Evolutionary conservation across 2,329 filamentous ascomycete genomes (phyloP).

Genomic region (Apiospora malaysiana): DNA sequence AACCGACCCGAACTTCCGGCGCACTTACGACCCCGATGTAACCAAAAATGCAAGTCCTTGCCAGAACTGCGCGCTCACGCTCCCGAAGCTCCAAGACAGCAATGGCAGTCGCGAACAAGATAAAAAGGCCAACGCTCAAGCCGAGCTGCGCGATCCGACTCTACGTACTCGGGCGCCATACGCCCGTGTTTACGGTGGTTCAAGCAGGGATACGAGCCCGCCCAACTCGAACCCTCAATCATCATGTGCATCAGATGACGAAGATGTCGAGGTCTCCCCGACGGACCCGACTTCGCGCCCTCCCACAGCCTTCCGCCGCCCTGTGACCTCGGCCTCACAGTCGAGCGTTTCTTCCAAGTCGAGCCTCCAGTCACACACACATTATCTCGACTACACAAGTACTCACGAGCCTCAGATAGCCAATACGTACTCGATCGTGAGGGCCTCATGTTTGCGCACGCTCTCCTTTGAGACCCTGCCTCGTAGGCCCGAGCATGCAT

Average conservation of each 20-base stretch:
- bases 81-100: conserved; percentile 56
- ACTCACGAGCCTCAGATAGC: conserved; percentile 68
- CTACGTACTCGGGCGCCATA: conserved; percentile 66
- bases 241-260: conserved; percentile 56
- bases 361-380: conserved; percentile 59
- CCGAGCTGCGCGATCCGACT: conserved; percentile 57
- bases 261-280: neutral
- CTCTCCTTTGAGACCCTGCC: conserved; percentile 71
- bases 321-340: conserved; percentile 54
- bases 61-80: conserved; percentile 71
- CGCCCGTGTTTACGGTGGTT: conserved; percentile 59
- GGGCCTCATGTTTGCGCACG: conserved; percentile 69
- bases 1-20: conserved; percentile 64
- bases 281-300: conserved; percentile 35
- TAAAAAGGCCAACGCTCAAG: conserved; percentile 32
- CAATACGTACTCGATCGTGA: conserved; percentile 69
- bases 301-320: conserved; percentile 42
- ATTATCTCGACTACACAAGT: conserved; percentile 72
- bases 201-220: conserved; percentile 53
- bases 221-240: conserved; percentile 56
- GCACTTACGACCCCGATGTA: conserved; percentile 70
- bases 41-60: conserved; percentile 68
- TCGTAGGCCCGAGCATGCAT: conserved; percentile 49
- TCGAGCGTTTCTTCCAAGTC: conserved; percentile 60
- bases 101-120: conserved; percentile 28